phyloP scores from a whole-genome alignment of 208 protist species.

The Leishmania aethiopica region DNA sequence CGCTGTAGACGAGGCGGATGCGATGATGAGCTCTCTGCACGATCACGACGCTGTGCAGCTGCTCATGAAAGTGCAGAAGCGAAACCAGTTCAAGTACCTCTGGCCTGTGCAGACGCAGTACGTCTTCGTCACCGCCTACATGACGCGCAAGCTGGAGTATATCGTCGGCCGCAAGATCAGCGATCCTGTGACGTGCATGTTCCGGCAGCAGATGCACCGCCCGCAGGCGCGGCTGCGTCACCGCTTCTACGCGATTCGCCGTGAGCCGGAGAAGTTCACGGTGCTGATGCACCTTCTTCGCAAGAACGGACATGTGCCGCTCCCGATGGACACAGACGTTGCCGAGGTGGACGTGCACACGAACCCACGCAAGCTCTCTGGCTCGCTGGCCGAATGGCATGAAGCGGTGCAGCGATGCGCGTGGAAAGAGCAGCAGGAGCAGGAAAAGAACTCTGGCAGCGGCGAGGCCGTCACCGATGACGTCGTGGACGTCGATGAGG shows the following conservation, averaged over 20 bases:
- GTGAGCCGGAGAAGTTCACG: constrained; percentile 70
- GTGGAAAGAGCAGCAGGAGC: constrained; percentile 2
- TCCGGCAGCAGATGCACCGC: constrained; percentile 66
- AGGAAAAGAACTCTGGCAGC: background rate
- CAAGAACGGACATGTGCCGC: constrained; percentile 61
- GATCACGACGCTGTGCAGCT: constrained; percentile 81
- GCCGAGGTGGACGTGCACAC: constrained; percentile 46
- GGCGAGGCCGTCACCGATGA: constrained; percentile 5
- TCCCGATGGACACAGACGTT: constrained; percentile 49
- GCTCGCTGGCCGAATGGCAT: constrained; percentile 52
- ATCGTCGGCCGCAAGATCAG: constrained; percentile 60
- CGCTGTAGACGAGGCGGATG: constrained; percentile 87
- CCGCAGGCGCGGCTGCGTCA: constrained; percentile 53
- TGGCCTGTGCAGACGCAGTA: constrained; percentile 89
- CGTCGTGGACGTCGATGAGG: background rate
- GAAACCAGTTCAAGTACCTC: constrained; percentile 77
- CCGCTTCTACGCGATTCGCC: constrained; percentile 63
- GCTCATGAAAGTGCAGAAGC: constrained; percentile 74
- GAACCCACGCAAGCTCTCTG: constrained; percentile 43
- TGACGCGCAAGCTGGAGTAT: constrained; percentile 80
- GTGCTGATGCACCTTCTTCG: constrained; percentile 65
- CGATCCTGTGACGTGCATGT: constrained; percentile 61
- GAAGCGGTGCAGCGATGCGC: constrained; percentile 6
- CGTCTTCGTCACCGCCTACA: constrained; percentile 75
- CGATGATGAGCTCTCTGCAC: constrained; percentile 73